Evolutionary conservation across 2,329 filamentous ascomycete species (phyloP), one percentile per base, ranked within the genome.

Genomic region (Blastomyces gilchristii): DNA sequence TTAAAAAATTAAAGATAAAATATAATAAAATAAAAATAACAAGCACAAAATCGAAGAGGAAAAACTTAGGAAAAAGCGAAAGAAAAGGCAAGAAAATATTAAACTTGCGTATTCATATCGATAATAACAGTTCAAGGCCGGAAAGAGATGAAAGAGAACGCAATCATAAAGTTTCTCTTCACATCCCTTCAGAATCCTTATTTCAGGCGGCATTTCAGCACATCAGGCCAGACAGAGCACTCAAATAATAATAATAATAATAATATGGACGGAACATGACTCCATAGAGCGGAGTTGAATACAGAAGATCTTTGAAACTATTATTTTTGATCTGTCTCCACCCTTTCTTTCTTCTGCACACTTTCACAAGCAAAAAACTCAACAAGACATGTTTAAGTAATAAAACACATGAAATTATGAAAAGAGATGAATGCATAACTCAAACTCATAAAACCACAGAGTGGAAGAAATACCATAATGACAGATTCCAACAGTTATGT

Each of bases 241-340:
- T 28, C 25, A 7, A 49, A 41, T 18, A 22, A 22, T 22, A 22
- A 22, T 18, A 22, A 22, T 22, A 22, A 22, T 22, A 22, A 22
- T 22, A 8, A 16, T 28, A 22, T 18, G 3, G 16, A 57, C 31
- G 39, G 34, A 12, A 25, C 57, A 6, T 25, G 43, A 34, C 39
- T 47, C 57, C 41, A 59, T 41, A 37, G 2, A 37, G 43, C 49
- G 57, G 57, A 59, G 41, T 59, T 59, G 57, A 9, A 22, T n/a
- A 37, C n/a, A 47, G 41, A 25, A 45, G 56, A 16, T 22, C 56
- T 22, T 58, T 58, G 56, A 45, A 28, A 45, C 53, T 18, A 39
- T 57, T 8, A 14, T 39, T 57, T 41, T 39, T 25, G 18, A 39
- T 3, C 25, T n/a, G 3, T 37, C 34, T 18, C 11, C 16, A 54